Base-by-base conservation (phyloP, 1,284 basidiomycete species). In the Athelia psychrophila region DNA sequence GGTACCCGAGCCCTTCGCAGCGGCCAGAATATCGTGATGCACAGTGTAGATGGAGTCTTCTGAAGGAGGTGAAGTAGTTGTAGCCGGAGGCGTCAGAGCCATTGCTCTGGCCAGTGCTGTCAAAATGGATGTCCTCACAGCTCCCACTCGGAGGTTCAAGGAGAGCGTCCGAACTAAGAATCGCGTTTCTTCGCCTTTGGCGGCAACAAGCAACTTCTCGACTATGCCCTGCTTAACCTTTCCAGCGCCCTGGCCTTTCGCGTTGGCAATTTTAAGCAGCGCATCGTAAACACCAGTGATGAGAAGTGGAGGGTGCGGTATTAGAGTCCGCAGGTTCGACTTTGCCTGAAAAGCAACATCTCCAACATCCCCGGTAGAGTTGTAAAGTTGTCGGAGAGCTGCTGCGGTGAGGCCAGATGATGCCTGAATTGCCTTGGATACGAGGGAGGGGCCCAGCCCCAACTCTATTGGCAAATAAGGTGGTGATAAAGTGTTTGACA, bases 311-410 rank as follows among this genome's bases (percentile, higher is more conserved):
- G 82, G 75, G 56, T 91, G 91, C 3, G 88, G 82, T 44, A 91
- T 69, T 25, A 94, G 73, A 0, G 91, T 93, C 47, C 88, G 79
- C 23, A 93, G 69, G 57, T 84, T 92, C 2, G 83, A 84, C 67
- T 91, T 93, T 5, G 92, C 91, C 55, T 84, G 81, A 60, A 85
- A 93, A 2, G 93, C 93, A 9, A 94, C 90, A 62, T 95, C 93
- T 0, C 91, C 85, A 67, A 84, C 79, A 67, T 93, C 90, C 16
- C 91, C 90, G 40, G 71, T 79, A n/a, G 69, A 64, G 49, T 78
- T 83, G 59, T 86, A 87, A 20, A 89, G 65, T 48, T 76, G 80
- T 60, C 82, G 86, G 25, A 98, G 73, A 15, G 86, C 81, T 16
- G 79, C 71, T 18, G 84, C 63, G 9, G 85, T 83, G 16, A 91